Percentiles rank a stretch among this genome's conserved stretches.
These are phyloP conservation scores for Dispira parvispora DNA, from an alignment of 192 early-diverging fungal species.

Conservation along the genomic window DNA sequence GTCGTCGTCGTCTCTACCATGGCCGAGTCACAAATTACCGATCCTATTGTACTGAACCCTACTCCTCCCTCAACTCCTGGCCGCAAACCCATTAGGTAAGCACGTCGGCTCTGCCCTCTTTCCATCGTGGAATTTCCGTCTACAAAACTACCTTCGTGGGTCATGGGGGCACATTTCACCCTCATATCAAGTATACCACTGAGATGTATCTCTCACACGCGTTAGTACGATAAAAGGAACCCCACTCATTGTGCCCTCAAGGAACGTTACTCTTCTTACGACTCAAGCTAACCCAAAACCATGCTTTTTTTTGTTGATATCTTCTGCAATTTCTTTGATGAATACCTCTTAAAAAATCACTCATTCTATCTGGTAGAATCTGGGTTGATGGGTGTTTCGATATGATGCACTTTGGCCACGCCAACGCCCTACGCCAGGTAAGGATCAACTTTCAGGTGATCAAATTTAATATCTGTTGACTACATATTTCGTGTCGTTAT, in stretches of 20 bases:
- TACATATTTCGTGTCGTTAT: too few relatives aligned
- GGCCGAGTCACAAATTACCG: not conserved
- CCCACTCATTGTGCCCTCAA: too few relatives aligned
- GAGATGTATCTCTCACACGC: too few relatives aligned
- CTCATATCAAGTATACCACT: too few relatives aligned
- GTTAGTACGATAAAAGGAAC: too few relatives aligned
- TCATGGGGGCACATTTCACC: too few relatives aligned
- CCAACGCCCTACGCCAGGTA: constrained; percentile 91
- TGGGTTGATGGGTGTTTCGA: constrained; percentile 96
- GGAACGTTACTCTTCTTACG: too few relatives aligned
- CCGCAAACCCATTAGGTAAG: constrained; percentile 30
- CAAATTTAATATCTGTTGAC: too few relatives aligned
- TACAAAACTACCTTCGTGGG: not conserved
- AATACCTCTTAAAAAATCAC: too few relatives aligned
- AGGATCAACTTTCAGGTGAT: not conserved
- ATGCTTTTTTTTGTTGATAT: too few relatives aligned
- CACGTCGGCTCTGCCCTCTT: not conserved
- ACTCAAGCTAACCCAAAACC: too few relatives aligned
- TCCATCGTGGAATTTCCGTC: not conserved
- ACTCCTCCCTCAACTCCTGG: constrained; percentile 13
- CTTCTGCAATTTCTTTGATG: too few relatives aligned
- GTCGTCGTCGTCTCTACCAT: not conserved
- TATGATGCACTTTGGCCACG: constrained; percentile 93
- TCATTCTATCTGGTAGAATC: constrained; percentile 19
- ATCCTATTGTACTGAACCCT: constrained; percentile 5